Base-by-base conservation (phyloP, 2,329 filamentous ascomycete species). In the Hirsutella thompsonii region DNA sequence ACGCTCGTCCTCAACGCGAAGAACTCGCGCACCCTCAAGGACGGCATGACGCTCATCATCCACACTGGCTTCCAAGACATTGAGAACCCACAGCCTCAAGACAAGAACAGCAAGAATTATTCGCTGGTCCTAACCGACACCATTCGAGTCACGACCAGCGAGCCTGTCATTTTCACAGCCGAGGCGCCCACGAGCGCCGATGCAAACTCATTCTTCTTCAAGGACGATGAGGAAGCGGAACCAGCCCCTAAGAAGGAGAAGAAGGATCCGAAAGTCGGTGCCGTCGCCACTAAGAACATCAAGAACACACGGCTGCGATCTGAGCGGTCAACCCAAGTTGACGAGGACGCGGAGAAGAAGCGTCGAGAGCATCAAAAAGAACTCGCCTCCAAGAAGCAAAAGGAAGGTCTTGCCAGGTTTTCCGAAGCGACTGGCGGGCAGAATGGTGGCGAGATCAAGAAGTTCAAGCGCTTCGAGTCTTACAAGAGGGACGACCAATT, bases 401-500 rank as follows among this genome's bases (percentile, higher is more conserved):
- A 81, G 51, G 84, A 94, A 53, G 92, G 92, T 40, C 63, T 94
- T 20, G 82, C 80, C 16, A 76, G 87, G 47, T 98, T 93, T 57
- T 79, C 86, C 34, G 87, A 94, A 55, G 84, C 85, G 1, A 89
- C 83, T 0, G 83, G 80, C 44, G 86, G 82, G 43, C 72, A 90
- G 48, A 92, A 94, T 54, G 92, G 90, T 28, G 80, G 81, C n/a
- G 83, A 92, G 49, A 83, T 93, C 59, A 96, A 96, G 72, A 94
- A 90, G 65, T 96, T 98, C 71, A 96, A 96, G 69, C 85, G 88
- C 42, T 98, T 96, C 56, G 92, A 98, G 62, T 98, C 92, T 0
- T 98, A 98, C 68, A 98, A 96, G 70, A 79, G 90, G 45, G 92
- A 96, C 60, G 94, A 93, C 52, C 90, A 96, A 60, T 79, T 98